Base-by-base conservation (phyloP, 257 asterid species). In the Plantago major region DNA sequence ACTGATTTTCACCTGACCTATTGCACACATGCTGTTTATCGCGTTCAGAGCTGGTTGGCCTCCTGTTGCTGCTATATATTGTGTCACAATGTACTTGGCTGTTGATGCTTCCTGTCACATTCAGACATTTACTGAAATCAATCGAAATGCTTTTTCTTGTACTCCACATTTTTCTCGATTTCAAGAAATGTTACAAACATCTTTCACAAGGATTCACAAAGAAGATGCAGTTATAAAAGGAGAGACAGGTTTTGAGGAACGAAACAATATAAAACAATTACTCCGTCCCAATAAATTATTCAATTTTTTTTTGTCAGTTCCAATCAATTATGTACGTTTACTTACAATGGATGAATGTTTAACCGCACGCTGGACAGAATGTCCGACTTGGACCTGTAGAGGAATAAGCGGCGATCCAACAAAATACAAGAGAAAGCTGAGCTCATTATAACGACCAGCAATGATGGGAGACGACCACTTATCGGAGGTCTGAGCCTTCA, bases 21-120 rank as follows among this genome's bases (percentile, higher is more conserved):
- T 57, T 22, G 83, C 94, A 33, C 96, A 91, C 91, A 88, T 91
- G 80, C 96, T 84, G 45, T 72, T 73, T 42, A 86, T 83, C 3
- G 76, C 73, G 60, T 76, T 81, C 66, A 91, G 66, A 1, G 95
- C 92, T 30, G 92, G 81, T 71, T 77, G 94, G 40, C 88, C 98
- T 54, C 98, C 96, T 10, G 85, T 84, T 4, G 98, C 98, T 11
- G 98, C 98, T 55, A 91, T 75, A 67, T 91, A 91, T 37, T 91
- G 98, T 51, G 80, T 87, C 14, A 91, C 84, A 2, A 91, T 91
- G 69, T 91, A 91, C 51, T 91, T 91, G 0, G 98, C 98, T 11
- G 98, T 91, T 46, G 98, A 88, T 1, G 96, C 96, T 75, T 91
- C 98, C 95, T 90, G 78, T 16, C 22, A 58, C 48, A 58, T 38